These are phyloP conservation scores for Sordariomycetes sp. DNA, from an alignment of 2,329 filamentous ascomycete genomes.

Conservation along the genomic window DNA sequence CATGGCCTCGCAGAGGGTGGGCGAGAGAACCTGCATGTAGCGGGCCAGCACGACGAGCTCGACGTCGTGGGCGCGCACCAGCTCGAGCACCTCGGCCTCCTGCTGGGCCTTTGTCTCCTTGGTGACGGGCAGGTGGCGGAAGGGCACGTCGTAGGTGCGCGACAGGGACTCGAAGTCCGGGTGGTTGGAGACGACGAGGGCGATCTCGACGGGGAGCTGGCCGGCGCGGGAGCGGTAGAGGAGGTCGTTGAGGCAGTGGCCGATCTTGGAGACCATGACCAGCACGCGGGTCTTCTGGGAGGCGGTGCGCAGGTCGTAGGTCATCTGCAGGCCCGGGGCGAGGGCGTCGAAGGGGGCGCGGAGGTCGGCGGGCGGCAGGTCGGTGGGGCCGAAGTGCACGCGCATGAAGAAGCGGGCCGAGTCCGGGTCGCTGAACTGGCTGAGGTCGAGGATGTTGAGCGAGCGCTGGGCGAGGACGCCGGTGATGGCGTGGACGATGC, in stretches of 20 bases:
- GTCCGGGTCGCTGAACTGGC: conserved; percentile 70
- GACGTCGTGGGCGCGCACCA: conserved; percentile 57
- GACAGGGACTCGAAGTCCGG: conserved; percentile 61
- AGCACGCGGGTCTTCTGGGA: conserved; percentile 63
- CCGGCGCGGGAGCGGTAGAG: conserved; percentile 68
- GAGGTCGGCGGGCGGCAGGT: conserved; percentile 34
- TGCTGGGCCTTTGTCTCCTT: conserved; percentile 68
- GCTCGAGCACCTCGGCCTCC: conserved; percentile 59
- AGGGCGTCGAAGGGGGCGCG: conserved; percentile 46
- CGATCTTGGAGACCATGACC: conserved; percentile 60
- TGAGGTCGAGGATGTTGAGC: conserved; percentile 74
- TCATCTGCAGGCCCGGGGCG: conserved; percentile 54
- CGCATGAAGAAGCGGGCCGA: conserved; percentile 80
- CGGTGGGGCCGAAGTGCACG: conserved; percentile 63
- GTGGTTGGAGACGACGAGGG: conserved; percentile 75
- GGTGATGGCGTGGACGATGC: conserved; percentile 78
- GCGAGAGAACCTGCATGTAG: conserved; percentile 59
- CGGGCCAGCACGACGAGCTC: conserved; percentile 73
- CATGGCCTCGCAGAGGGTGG: conserved; percentile 58
- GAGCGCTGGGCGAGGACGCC: conserved; percentile 62
- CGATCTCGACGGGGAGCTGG: conserved; percentile 65
- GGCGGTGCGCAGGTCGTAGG: conserved; percentile 59
- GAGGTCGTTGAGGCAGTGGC: conserved; percentile 52
- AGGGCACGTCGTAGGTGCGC: conserved; percentile 63
- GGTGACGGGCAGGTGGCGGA: conserved; percentile 71